phyloP scores from a whole-genome alignment of 2,329 filamentous ascomycete species.

The Pseudogymnoascus pannorum region DNA sequence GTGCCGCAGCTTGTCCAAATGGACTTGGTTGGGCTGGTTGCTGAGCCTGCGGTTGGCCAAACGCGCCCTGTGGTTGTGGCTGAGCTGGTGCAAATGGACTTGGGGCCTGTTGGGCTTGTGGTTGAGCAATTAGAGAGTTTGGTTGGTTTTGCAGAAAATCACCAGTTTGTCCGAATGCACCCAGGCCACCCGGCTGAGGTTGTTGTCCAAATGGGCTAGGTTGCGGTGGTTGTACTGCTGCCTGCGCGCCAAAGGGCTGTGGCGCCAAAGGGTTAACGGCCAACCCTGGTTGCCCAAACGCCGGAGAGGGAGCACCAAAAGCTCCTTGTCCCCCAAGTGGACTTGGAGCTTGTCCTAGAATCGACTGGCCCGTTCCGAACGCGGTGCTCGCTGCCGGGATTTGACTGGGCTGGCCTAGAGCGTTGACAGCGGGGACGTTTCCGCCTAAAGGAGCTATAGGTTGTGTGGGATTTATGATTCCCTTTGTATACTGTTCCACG shows the following conservation, averaged over 20 bases:
- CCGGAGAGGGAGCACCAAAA: constrained; percentile 24
- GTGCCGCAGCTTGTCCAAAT: constrained; percentile 8
- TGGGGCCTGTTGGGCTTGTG: not conserved
- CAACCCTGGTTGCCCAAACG: not conserved
- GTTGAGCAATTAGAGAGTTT: constrained; percentile 20
- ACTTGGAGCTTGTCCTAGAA: constrained; percentile 30
- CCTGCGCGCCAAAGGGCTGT: constrained; percentile 11
- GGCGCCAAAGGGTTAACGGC: constrained; percentile 11
- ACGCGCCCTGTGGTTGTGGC: not conserved
- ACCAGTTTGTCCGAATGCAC: not conserved
- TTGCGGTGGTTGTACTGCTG: constrained; percentile 26
- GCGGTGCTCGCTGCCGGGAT: constrained; percentile 18
- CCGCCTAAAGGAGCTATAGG: not conserved
- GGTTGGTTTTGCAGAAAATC: constrained; percentile 32
- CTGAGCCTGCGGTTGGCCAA: constrained; percentile 6
- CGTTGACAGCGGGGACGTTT: constrained; percentile 16
- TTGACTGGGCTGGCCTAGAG: constrained; percentile 27
- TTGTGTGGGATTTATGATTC: constrained; percentile 21
- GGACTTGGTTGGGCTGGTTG: constrained; percentile 1
- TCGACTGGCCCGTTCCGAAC: constrained; percentile 34
- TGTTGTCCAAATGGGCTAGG: constrained; percentile 39
- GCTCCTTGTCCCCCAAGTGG: constrained; percentile 25
- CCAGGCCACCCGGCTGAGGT: constrained; percentile 23
- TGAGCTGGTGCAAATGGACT: not conserved
- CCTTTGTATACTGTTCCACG: constrained; percentile 39